A percentile compares a stretch with the other conserved stretches of the same genome.
phyloP scores from a whole-genome alignment of 2,329 filamentous ascomycete species.

The Aspergillus intermedius region DNA sequence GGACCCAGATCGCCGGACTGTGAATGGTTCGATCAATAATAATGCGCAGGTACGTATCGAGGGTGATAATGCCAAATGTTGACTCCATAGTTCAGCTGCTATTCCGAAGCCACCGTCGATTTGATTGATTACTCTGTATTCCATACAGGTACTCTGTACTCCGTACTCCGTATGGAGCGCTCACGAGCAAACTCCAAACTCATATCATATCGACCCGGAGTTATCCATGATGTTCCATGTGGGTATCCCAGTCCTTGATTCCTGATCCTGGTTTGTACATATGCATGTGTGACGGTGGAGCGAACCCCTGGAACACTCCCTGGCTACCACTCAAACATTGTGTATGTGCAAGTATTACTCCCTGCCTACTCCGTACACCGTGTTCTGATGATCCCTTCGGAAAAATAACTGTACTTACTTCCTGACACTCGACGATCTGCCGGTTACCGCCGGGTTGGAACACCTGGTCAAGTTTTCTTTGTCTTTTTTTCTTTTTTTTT shows the following conservation, averaged over 20 bases:
- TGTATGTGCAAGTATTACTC: not conserved
- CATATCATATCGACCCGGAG: too few species aligned
- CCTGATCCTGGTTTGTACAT: slow-evolving; percentile 1
- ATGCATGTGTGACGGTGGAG: slow-evolving; percentile 1
- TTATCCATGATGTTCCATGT: too few species aligned
- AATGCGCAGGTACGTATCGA: too few species aligned
- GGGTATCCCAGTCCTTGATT: too few species aligned
- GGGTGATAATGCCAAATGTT: too few species aligned
- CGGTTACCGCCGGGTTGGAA: not conserved
- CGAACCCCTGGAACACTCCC: slow-evolving; percentile 6
- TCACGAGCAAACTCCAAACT: too few species aligned
- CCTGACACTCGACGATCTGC: not conserved
- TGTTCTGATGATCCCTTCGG: not conserved
- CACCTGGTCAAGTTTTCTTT: not conserved
- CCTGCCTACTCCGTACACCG: not conserved
- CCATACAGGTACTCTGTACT: too few species aligned
- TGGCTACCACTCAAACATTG: not conserved
- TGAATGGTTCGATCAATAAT: slow-evolving; percentile 8
- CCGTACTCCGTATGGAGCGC: too few species aligned
- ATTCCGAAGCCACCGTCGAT: too few species aligned
- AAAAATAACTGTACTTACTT: not conserved
- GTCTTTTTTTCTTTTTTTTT: not conserved
- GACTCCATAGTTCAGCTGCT: too few species aligned
- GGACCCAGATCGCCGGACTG: not conserved
- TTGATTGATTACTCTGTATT: too few species aligned